phyloP scores from a whole-genome alignment of 1,284 basidiomycete genomes.

The Takashimella tepidaria region DNA sequence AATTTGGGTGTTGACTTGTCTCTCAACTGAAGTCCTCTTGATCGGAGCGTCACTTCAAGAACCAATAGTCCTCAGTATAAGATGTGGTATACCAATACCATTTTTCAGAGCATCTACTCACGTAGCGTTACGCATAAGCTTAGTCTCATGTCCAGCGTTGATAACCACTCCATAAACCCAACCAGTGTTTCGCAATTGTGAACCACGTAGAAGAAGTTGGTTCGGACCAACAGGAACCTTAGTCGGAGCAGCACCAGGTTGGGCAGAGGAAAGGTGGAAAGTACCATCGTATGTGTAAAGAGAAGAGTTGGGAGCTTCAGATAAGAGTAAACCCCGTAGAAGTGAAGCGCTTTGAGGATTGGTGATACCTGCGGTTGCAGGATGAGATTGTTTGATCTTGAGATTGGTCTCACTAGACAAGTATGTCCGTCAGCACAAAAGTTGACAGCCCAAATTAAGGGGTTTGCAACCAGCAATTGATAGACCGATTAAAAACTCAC shows the following conservation, averaged over 20 bases:
- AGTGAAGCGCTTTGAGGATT: constrained; percentile 68
- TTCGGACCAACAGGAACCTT: constrained; percentile 90
- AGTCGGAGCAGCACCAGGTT: constrained; percentile 50
- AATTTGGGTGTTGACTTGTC: constrained; percentile 94
- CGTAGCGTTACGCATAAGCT: constrained; percentile 92
- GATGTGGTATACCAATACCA: no score
- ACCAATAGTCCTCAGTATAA: no score
- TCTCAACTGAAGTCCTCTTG: constrained; percentile 93
- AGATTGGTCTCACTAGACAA: constrained; percentile 96
- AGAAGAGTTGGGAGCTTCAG: constrained; percentile 96
- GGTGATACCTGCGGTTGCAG: constrained; percentile 71
- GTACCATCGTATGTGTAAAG: constrained; percentile 89
- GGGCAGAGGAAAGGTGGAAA: constrained; percentile 56
- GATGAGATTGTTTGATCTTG: constrained; percentile 95
- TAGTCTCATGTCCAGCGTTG: constrained; percentile 97
- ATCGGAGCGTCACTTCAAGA: constrained; percentile 77
- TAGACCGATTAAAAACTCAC: constrained; percentile 53
- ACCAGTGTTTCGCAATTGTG: constrained; percentile 91
- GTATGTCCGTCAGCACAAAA: neutral
- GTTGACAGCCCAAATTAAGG: neutral
- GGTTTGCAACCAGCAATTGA: neutral
- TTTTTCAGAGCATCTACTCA: no score
- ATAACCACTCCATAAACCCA: constrained; percentile 95
- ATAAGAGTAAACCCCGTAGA: constrained; percentile 77
- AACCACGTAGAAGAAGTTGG: constrained; percentile 87